Conservation (phyloP, 169 alveolate genomes). For the Plasmodium cynomolgi region DNA sequence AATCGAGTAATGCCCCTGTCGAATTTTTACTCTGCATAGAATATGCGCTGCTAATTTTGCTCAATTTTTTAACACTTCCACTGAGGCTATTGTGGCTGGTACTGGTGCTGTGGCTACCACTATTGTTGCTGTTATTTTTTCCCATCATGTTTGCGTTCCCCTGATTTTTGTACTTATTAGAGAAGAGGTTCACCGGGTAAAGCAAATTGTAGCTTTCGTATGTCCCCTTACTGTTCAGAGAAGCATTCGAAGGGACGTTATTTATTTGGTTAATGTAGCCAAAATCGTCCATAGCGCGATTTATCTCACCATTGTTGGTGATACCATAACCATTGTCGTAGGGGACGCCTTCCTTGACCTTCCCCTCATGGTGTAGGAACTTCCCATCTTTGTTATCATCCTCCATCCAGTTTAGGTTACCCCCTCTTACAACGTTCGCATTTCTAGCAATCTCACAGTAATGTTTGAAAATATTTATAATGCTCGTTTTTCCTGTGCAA, state of each 20-base stretch:
- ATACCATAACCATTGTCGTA: constrained; percentile 4
- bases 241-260: not conserved
- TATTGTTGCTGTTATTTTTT: not conserved
- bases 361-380: not conserved
- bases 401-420: not conserved
- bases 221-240: not conserved
- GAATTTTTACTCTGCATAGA: constrained; percentile 58
- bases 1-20: constrained; percentile 26
- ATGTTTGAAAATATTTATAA: constrained; percentile 59
- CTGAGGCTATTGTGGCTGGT: not conserved
- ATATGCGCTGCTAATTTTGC: constrained; percentile 24
- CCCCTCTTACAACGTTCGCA: not conserved
- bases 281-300: not conserved
- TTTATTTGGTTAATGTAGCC: constrained; percentile 8
- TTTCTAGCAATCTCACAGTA: constrained; percentile 43
- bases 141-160: constrained; percentile 25
- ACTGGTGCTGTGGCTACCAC: not conserved
- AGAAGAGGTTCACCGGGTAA: constrained; percentile 41
- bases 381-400: constrained; percentile 1
- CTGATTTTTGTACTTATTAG: constrained; percentile 33
- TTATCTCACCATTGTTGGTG: constrained; percentile 7
- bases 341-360: not conserved
- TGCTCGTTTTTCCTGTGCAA: constrained; percentile 72
- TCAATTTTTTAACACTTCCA: not conserved
- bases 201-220: constrained; percentile 54